Evolutionary conservation across 2,329 filamentous ascomycete genomes (phyloP).

Genomic region (Zasmidium cellare): DNA sequence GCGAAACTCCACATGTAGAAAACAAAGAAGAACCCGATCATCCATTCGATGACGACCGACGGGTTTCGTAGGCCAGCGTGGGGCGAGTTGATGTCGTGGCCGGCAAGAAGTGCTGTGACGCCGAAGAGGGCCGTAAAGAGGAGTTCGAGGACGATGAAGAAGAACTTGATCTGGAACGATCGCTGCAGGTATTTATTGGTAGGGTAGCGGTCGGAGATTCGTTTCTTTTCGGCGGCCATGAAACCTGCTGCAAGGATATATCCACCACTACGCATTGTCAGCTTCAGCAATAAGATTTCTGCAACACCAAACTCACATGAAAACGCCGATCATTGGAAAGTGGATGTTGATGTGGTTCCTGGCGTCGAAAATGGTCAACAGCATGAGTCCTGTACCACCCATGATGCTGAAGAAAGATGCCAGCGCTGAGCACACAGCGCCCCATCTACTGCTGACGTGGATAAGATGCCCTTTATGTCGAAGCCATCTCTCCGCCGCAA

Average conservation of each 20-base stretch:
- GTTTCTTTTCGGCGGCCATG: conserved; percentile 83
- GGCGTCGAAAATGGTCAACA: conserved; percentile 82
- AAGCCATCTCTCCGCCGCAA: conserved; percentile 77
- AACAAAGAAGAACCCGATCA: conserved; percentile 77
- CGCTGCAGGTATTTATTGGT: conserved; percentile 68
- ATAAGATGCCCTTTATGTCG: conserved; percentile 77
- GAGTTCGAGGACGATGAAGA: conserved; percentile 77
- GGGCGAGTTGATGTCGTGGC: neutral
- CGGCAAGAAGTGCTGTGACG: conserved; percentile 56
- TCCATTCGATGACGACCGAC: conserved; percentile 75
- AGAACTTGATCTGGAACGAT: conserved; percentile 83
- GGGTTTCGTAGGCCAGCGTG: conserved; percentile 49
- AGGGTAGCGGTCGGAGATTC: conserved; percentile 74
- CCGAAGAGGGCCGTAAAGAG: conserved; percentile 59
- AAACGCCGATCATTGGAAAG: conserved; percentile 72
- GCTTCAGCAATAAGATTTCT: neutral
- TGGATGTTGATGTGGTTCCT: conserved; percentile 65
- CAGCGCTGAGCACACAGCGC: conserved; percentile 62
- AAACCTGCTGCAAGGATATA: conserved; percentile 82
- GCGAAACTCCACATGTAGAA: conserved; percentile 78
- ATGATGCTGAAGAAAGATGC: conserved; percentile 67
- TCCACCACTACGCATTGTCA: conserved; percentile 49
- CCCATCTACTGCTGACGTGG: conserved; percentile 63
- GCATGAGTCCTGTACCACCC: conserved; percentile 75
- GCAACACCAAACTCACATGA: conserved; percentile 56